Percentiles rank a stretch among this genome's conserved stretches.
These are phyloP conservation scores for Fusarium succisae DNA, from an alignment of 2,329 filamentous ascomycete genomes.

Conservation along the genomic window DNA sequence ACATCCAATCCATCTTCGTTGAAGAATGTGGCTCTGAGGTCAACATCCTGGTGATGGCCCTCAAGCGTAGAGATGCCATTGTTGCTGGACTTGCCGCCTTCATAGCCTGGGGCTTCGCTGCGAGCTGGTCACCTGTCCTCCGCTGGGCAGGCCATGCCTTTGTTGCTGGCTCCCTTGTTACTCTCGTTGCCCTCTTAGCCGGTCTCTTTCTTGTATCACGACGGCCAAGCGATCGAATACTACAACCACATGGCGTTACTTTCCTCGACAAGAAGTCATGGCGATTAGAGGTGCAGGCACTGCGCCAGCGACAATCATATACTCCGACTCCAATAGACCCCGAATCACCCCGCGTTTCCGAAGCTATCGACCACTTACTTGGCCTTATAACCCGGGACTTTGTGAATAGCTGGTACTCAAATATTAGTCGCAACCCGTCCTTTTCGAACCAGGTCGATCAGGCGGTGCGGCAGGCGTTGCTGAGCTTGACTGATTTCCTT, in stretches of 20 bases:
- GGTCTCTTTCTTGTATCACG: conserved; percentile 65
- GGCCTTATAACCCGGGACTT: conserved; percentile 83
- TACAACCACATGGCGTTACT: conserved; percentile 57
- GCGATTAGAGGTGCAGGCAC: conserved; percentile 73
- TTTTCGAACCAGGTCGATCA: conserved; percentile 91
- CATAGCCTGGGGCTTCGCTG: conserved; percentile 86
- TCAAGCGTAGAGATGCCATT: conserved; percentile 77
- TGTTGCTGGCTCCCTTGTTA: conserved; percentile 70
- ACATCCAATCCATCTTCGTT: conserved; percentile 28
- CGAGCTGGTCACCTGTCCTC: conserved; percentile 83
- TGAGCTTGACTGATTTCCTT: conserved; percentile 76
- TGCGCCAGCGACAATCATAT: conserved; percentile 74
- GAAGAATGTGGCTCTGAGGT: conserved; percentile 47
- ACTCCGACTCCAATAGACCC: conserved; percentile 75
- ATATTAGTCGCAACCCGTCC: conserved; percentile 81
- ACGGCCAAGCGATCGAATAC: conserved; percentile 53
- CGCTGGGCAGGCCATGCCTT: conserved; percentile 90
- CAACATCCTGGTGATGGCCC: conserved; percentile 65
- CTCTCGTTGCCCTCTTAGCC: conserved; percentile 64
- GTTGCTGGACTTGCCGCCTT: conserved; percentile 75
- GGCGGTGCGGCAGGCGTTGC: conserved; percentile 76
- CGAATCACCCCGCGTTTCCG: conserved; percentile 79
- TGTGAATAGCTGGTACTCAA: conserved; percentile 85
- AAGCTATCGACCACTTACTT: conserved; percentile 81
- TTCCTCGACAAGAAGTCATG: conserved; percentile 74